Percentiles rank a stretch among this genome's conserved stretches.
Conservation (phyloP, 768 basidiomycete genomes). For the Russula brevipes region DNA sequence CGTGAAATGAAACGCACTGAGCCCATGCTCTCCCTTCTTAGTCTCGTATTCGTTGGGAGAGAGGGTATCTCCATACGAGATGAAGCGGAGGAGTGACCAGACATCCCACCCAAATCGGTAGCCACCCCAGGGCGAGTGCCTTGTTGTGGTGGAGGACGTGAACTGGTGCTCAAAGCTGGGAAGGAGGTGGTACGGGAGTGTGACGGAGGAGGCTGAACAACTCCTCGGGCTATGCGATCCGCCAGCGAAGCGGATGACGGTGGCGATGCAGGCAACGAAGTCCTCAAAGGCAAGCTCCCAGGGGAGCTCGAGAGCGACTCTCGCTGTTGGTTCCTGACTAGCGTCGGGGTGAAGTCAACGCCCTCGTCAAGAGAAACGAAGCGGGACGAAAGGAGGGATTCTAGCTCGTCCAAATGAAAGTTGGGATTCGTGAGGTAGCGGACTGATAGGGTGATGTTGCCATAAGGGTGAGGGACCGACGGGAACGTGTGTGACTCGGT, state of each 20-base stretch:
- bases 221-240: constrained; percentile 37
- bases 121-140: constrained; percentile 26
- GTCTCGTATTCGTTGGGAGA: constrained; percentile 32
- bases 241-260: constrained; percentile 35
- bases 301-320: constrained; percentile 47
- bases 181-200: constrained; percentile 38
- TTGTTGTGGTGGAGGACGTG: constrained; percentile 35
- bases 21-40: constrained; percentile 48
- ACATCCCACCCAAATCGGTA: constrained; percentile 29
- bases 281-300: constrained; percentile 38
- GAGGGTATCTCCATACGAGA: constrained; percentile 29
- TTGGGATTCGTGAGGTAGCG: constrained; percentile 62
- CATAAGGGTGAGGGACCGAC: constrained; percentile 61
- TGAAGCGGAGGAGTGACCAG: constrained; percentile 39
- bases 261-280: constrained; percentile 45
- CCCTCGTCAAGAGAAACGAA: constrained; percentile 67
- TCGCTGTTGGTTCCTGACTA: constrained; percentile 58
- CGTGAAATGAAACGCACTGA: constrained; percentile 30
- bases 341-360: constrained; percentile 64
- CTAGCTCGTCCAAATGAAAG: constrained; percentile 72
- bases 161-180: constrained; percentile 34
- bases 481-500: constrained; percentile 59
- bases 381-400: constrained; percentile 66
- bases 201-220: constrained; percentile 31
- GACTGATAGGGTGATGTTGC: constrained; percentile 54